phyloP scores from a whole-genome alignment of 2,329 filamentous ascomycete genomes.

The Pseudopithomyces maydicus region DNA sequence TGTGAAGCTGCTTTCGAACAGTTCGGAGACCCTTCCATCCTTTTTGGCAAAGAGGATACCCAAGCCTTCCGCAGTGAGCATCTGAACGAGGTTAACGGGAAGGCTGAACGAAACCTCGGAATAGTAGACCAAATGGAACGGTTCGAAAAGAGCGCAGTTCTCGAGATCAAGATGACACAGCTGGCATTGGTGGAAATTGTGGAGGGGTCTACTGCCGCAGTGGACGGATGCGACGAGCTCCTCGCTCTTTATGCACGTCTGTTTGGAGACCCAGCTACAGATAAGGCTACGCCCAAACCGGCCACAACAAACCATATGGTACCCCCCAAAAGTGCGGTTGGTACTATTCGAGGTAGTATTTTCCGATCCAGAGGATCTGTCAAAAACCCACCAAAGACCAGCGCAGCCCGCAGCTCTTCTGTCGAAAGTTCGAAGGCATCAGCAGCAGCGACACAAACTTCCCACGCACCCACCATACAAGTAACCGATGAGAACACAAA shows the following conservation, averaged over 20 bases:
- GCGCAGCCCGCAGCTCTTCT: slow-evolving; percentile 27
- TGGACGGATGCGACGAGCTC: slow-evolving; percentile 86
- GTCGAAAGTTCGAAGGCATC: slow-evolving; percentile 32
- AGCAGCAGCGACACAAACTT: slow-evolving; percentile 32
- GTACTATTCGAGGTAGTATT: slow-evolving; percentile 75
- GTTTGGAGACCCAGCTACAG: slow-evolving; percentile 66
- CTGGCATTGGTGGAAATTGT: slow-evolving; percentile 80
- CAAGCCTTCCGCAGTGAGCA: slow-evolving; percentile 67
- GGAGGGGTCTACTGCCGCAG: slow-evolving; percentile 82
- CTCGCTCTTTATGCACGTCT: slow-evolving; percentile 80
- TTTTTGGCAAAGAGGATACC: slow-evolving; percentile 68
- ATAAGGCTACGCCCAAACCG: slow-evolving; percentile 44
- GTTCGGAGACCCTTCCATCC: slow-evolving; percentile 72
- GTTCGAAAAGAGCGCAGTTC: slow-evolving; percentile 80
- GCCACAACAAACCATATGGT: slow-evolving; percentile 55
- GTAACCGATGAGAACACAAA: slow-evolving; percentile 68
- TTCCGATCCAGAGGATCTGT: slow-evolving; percentile 62
- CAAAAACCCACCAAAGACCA: slow-evolving; percentile 25
- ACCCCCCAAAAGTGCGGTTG: slow-evolving; percentile 64
- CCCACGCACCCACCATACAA: slow-evolving; percentile 71
- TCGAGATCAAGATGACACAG: slow-evolving; percentile 98
- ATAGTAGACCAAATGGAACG: slow-evolving; percentile 80
- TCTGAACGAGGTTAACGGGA: slow-evolving; percentile 54
- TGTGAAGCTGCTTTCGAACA: slow-evolving; percentile 93
- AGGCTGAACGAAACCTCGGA: slow-evolving; percentile 44